These are phyloP conservation scores for Mycena leptocephala DNA, from an alignment of 768 basidiomycete species.

Conservation along the genomic window DNA sequence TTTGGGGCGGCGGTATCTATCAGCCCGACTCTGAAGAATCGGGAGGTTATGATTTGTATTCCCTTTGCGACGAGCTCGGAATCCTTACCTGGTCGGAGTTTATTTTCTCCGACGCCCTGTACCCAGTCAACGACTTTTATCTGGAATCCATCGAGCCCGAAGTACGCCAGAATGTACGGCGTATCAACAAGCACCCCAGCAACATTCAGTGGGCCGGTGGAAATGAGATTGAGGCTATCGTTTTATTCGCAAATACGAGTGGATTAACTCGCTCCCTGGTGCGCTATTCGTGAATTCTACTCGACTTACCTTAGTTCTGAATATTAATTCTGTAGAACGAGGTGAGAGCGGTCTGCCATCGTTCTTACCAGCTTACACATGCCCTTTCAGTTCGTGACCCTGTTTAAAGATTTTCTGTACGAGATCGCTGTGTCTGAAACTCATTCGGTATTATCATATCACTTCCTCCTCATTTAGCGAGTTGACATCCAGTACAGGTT, in stretches of 20 bases:
- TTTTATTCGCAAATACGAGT: slow-evolving; percentile 54
- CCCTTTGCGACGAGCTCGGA: slow-evolving; percentile 72
- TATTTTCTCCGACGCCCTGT: slow-evolving; percentile 72
- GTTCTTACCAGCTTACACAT: background rate
- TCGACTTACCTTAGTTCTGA: background rate
- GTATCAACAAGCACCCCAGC: slow-evolving; percentile 71
- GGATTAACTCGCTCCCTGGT: slow-evolving; percentile 62
- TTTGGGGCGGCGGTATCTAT: slow-evolving; percentile 75
- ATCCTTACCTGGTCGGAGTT: slow-evolving; percentile 77
- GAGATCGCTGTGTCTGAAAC: slow-evolving; percentile 66
- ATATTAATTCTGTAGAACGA: slow-evolving; percentile 16
- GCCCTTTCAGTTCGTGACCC: slow-evolving; percentile 59
- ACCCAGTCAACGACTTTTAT: slow-evolving; percentile 69
- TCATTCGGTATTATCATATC: slow-evolving; percentile 55
- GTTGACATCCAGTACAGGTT: slow-evolving; percentile 50
- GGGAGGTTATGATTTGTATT: slow-evolving; percentile 72
- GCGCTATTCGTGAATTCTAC: slow-evolving; percentile 42
- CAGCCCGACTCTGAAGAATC: slow-evolving; percentile 61
- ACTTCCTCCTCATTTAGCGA: background rate
- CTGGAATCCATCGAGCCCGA: slow-evolving; percentile 68
- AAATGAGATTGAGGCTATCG: slow-evolving; percentile 74
- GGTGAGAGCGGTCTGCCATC: background rate
- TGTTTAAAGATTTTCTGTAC: slow-evolving; percentile 70
- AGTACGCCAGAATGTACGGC: slow-evolving; percentile 70
- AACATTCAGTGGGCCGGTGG: slow-evolving; percentile 74